phyloP scores from a whole-genome alignment of 139 green algal species.

The Picochlorum costavermella region DNA sequence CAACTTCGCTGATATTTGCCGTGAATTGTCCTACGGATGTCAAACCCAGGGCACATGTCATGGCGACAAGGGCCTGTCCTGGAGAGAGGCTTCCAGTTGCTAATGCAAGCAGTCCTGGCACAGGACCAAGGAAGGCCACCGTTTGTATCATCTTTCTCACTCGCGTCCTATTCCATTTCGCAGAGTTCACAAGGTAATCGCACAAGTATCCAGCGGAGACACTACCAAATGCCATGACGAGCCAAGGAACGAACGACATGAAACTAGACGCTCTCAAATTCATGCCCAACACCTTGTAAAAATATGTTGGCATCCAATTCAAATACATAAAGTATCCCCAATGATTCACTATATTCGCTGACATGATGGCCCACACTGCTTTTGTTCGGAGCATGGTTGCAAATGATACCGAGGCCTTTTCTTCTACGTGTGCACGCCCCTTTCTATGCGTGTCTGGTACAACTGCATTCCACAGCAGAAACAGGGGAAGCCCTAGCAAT shows the following conservation, averaged over 20 bases:
- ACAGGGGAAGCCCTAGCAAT: constrained; percentile 54
- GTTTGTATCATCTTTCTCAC: constrained; percentile 67
- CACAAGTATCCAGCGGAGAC: constrained; percentile 57
- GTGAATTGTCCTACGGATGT: constrained; percentile 77
- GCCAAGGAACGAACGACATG: constrained; percentile 79
- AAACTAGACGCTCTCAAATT: constrained; percentile 57
- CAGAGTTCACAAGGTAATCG: constrained; percentile 48
- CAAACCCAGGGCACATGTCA: constrained; percentile 69
- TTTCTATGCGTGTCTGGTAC: constrained; percentile 32
- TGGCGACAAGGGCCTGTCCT: constrained; percentile 37
- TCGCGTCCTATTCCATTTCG: constrained; percentile 24
- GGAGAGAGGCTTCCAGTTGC: constrained; percentile 6
- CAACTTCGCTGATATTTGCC: constrained; percentile 82
- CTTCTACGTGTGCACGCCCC: too few species aligned
- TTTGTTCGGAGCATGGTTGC: constrained; percentile 39
- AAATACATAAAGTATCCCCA: constrained; percentile 92
- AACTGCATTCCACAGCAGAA: constrained; percentile 54
- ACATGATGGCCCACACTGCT: constrained; percentile 76
- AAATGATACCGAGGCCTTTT: constrained; percentile 4
- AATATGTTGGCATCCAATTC: constrained; percentile 91
- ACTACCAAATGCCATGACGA: constrained; percentile 69
- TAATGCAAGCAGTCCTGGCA: constrained; percentile 55
- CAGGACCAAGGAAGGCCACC: constrained; percentile 68
- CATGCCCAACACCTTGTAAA: constrained; percentile 58
- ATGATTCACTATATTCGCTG: constrained; percentile 75